Conservation (phyloP, 805 yeast species). For the Starmera amethionina region DNA sequence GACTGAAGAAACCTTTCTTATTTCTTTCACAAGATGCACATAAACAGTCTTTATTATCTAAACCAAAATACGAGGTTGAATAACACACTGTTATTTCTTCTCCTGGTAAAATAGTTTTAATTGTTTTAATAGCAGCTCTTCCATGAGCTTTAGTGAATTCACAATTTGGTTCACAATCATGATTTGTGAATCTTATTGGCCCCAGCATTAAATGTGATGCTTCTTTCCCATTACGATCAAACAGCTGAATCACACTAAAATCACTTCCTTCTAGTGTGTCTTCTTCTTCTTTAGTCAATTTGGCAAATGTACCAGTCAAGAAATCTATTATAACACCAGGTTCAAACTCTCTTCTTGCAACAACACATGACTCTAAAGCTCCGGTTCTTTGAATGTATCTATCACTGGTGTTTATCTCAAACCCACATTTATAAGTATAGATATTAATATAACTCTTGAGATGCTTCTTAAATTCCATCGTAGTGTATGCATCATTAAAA, state of each 20-base stretch:
- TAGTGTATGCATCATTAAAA: constrained; percentile 10
- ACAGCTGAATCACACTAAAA: constrained; percentile 31
- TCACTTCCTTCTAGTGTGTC: constrained; percentile 25
- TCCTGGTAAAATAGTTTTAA: constrained; percentile 26
- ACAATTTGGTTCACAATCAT: constrained; percentile 36
- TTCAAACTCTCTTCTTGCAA: constrained; percentile 22
- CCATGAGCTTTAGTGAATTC: constrained; percentile 13
- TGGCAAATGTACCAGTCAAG: constrained; percentile 28
- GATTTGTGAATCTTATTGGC: constrained; percentile 38
- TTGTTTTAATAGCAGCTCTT: constrained; percentile 19
- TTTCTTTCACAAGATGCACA: constrained; percentile 33
- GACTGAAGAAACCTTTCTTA: constrained; percentile 21
- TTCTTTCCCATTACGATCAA: constrained; percentile 11
- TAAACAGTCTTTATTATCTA: constrained; percentile 30
- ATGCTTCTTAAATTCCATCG: constrained; percentile 26
- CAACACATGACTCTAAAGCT: constrained; percentile 24
- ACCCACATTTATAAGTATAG: constrained; percentile 27
- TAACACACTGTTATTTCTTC: constrained; percentile 38
- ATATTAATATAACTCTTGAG: constrained; percentile 25
- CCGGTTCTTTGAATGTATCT: constrained; percentile 20
- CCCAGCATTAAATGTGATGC: constrained; percentile 34
- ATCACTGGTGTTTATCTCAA: constrained; percentile 32
- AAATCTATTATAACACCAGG: constrained; percentile 24
- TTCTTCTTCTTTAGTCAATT: constrained; percentile 24
- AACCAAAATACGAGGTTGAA: constrained; percentile 33